Conservation (phyloP, 2,329 filamentous ascomycete species). For the Aspergillus sp. region DNA sequence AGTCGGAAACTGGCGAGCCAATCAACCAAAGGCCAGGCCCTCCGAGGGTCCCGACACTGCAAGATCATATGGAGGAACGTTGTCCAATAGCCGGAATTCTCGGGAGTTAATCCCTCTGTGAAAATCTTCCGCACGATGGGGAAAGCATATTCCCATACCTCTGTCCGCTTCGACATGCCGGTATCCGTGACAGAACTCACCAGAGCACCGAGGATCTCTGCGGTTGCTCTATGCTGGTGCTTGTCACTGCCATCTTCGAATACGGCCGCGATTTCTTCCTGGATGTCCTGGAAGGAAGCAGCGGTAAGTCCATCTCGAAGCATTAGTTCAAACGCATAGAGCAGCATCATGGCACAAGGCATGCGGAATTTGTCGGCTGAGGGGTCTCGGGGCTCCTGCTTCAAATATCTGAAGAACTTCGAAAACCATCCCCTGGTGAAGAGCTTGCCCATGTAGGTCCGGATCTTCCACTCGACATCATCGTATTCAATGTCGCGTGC, state of each 20-base stretch:
- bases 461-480: constrained; percentile 63
- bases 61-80: constrained; percentile 85
- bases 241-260: constrained; percentile 94
- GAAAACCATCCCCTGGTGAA: constrained; percentile 79
- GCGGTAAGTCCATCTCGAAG: constrained; percentile 63
- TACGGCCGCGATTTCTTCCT: constrained; percentile 65
- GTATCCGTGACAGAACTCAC: constrained; percentile 74
- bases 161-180: constrained; percentile 61
- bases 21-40: constrained; percentile 77
- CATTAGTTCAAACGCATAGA: constrained; percentile 85
- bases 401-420: constrained; percentile 84
- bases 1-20: constrained; percentile 76
- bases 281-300: constrained; percentile 78
- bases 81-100: constrained; percentile 91
- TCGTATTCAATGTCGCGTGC: constrained; percentile 65
- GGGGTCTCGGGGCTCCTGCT: constrained; percentile 84
- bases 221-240: constrained; percentile 90
- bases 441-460: constrained; percentile 69
- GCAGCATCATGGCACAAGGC: constrained; percentile 75
- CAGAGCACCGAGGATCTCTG: constrained; percentile 84
- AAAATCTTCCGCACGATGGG: constrained; percentile 81
- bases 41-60: constrained; percentile 80
- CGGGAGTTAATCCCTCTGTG: constrained; percentile 83
- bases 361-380: constrained; percentile 81
- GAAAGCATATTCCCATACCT: constrained; percentile 82